phyloP scores from a whole-genome alignment of 345 rosid species.

The Murraya koenigii region DNA sequence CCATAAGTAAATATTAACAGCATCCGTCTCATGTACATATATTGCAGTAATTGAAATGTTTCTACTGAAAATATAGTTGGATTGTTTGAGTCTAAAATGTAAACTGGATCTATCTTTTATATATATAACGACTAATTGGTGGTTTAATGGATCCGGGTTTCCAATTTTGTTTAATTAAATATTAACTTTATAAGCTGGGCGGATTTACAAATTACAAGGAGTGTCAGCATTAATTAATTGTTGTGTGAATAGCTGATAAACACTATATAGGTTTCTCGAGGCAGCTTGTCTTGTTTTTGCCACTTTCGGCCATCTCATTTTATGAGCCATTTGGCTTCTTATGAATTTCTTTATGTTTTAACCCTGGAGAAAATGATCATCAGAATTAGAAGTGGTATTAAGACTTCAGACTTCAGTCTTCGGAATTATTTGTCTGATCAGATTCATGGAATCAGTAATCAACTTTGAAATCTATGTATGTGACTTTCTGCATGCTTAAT shows the following conservation, averaged over 20 bases:
- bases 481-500: not conserved
- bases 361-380: not conserved
- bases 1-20: no score
- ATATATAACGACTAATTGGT: no score
- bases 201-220: not conserved
- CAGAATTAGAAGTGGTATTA: no score
- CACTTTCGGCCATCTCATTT: not conserved
- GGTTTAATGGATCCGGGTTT: no score
- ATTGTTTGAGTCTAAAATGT: no score
- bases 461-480: not conserved
- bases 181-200: not conserved
- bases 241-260: not conserved
- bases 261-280: not conserved
- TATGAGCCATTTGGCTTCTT: constrained; percentile 18
- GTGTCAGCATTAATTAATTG: not conserved
- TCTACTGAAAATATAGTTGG: no score
- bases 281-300: not conserved
- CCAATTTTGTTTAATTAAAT: no score
- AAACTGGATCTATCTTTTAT: no score
- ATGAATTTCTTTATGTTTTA: not conserved
- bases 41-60: no score
- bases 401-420: no score
- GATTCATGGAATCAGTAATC: not conserved
- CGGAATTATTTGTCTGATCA: not conserved
- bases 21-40: no score